Percentiles rank a stretch among this genome's conserved stretches.
These are phyloP conservation scores for Shiraia bambusicola DNA, from an alignment of 2,329 filamentous ascomycete genomes.

Conservation along the genomic window DNA sequence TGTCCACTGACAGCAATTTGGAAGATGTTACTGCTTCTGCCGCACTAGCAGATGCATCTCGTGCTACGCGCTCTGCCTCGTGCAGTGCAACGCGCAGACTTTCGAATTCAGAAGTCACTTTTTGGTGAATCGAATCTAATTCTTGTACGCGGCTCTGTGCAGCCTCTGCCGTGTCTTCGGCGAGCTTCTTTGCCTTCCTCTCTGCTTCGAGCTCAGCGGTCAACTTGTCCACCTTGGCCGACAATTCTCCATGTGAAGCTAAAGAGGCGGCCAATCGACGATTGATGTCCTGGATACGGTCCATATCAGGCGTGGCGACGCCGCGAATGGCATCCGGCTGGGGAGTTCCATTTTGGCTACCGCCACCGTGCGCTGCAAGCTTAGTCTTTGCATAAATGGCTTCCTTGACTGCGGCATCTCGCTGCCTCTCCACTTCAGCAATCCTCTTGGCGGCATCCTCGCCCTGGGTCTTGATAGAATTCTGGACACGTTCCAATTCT, in stretches of 20 bases:
- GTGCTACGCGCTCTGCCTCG: slow-evolving; percentile 70
- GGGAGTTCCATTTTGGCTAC: slow-evolving; percentile 63
- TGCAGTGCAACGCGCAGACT: slow-evolving; percentile 83
- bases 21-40: slow-evolving; percentile 74
- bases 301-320: slow-evolving; percentile 62
- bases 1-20: slow-evolving; percentile 81
- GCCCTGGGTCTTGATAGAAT: slow-evolving; percentile 84
- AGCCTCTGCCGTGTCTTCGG: slow-evolving; percentile 82
- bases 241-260: slow-evolving; percentile 76
- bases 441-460: slow-evolving; percentile 83
- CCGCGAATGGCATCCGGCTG: slow-evolving; percentile 57
- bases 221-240: slow-evolving; percentile 69
- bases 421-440: slow-evolving; percentile 90
- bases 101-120: slow-evolving; percentile 81
- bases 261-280: slow-evolving; percentile 81
- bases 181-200: slow-evolving; percentile 74
- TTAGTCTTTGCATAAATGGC: slow-evolving; percentile 94
- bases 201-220: slow-evolving; percentile 76
- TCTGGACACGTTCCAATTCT: slow-evolving; percentile 87
- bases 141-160: slow-evolving; percentile 82
- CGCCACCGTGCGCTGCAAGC: slow-evolving; percentile 73
- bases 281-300: slow-evolving; percentile 73
- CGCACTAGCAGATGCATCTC: slow-evolving; percentile 77
- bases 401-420: slow-evolving; percentile 91
- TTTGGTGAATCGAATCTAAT: slow-evolving; percentile 80